Conservation (phyloP, 192 early-diverging fungal species). For the Mortierella hygrophila region DNA sequence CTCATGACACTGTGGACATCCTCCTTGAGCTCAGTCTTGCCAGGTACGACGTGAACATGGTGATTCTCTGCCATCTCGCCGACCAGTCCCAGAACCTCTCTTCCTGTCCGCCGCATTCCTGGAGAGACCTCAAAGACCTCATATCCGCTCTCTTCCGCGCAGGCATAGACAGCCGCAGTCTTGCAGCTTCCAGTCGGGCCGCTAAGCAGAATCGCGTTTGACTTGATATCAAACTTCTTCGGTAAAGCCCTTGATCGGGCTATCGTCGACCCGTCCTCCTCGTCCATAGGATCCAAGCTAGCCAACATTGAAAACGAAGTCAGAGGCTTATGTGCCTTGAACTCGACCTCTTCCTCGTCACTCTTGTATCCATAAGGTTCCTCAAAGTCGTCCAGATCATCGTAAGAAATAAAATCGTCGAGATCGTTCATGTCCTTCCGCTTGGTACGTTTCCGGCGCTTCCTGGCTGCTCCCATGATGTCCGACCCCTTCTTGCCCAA, state of each 20-base stretch:
- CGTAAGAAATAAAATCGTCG: constrained; percentile 46
- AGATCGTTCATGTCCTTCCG: constrained; percentile 30
- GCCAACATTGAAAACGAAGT: constrained; percentile 31
- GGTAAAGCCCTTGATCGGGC: not conserved
- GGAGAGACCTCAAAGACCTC: constrained; percentile 84
- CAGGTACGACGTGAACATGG: constrained; percentile 65
- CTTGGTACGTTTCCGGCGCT: constrained; percentile 33
- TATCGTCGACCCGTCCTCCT: not conserved
- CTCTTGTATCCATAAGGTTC: constrained; percentile 31
- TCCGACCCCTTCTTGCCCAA: constrained; percentile 7
- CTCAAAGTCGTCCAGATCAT: constrained; percentile 39
- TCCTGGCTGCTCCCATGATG: constrained; percentile 25
- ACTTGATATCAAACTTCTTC: constrained; percentile 53
- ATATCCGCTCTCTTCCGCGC: constrained; percentile 79
- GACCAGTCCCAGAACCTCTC: constrained; percentile 73
- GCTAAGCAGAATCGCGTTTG: constrained; percentile 73
- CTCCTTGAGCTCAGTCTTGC: constrained; percentile 26
- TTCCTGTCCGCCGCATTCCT: constrained; percentile 74
- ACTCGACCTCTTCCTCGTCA: constrained; percentile 30
- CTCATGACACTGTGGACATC: constrained; percentile 11
- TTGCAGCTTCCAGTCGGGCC: constrained; percentile 82
- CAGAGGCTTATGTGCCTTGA: constrained; percentile 16
- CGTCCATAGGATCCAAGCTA: not conserved
- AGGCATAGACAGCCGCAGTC: constrained; percentile 78
- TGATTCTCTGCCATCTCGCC: constrained; percentile 84